Evolutionary conservation across 2,329 filamentous ascomycete species (phyloP), one percentile per base, ranked within the genome.

Genomic region (Penicillium sclerotiorum): DNA sequence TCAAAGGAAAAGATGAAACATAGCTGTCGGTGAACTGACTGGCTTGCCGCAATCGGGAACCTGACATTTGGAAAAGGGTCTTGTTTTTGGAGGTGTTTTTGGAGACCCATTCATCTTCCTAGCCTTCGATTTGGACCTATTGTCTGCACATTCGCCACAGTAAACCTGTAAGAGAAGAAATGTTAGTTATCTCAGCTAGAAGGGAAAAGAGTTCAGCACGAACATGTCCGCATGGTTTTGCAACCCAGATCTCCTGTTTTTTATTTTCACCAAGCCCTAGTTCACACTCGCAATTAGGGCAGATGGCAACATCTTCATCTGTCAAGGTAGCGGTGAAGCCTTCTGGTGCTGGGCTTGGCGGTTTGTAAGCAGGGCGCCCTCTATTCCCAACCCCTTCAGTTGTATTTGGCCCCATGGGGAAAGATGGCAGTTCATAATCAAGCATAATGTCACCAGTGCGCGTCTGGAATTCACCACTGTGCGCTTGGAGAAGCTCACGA

Each of bases 141-240:
- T 68, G 21, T 61, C 69, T 13, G 73, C 68, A 56, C 76, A 78
- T 56, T 73, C 72, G 35, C 76, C 76, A 57, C 76, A 78, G 50
- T 78, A 78, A 11, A 77, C 76, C 76, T 78, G 40, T 22, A 37
- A 9, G 13, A 38, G 11, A 36, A 15, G n/a, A n/a, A n/a, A n/a
- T n/a, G 32, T 61, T 27, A 59, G 50, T 32, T 13, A 36, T 32
- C 25, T 47, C 18, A 36, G 11, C 20, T n/a, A 7, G 17, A 36
- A 4, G 9, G 25, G 20, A 13, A 33, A 8, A 20, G n/a, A 8
- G 21, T 8, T 40, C 12, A 21, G 50, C 36, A 77, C 82, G 70
- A 80, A 97, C 94, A 75, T 99, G 94, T 57, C 94, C 94, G 68
- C 94, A 99, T 44, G 81, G 81, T 71, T 92, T 96, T 28, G 94